These are phyloP conservation scores for Parastagonospora nodorum DNA, from an alignment of 2,329 filamentous ascomycete species.

Conservation along the genomic window DNA sequence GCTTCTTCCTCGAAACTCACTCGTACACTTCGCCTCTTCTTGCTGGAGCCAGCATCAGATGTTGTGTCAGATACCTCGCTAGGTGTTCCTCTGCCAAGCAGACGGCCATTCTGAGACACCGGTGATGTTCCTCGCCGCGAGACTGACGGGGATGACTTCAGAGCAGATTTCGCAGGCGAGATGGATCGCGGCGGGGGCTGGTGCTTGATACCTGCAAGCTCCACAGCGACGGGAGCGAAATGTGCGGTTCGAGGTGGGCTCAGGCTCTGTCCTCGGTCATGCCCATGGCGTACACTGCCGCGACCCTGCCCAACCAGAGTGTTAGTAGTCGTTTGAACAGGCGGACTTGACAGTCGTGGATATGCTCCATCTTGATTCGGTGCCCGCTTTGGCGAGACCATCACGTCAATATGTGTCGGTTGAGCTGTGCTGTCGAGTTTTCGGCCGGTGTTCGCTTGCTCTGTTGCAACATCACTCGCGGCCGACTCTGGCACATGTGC, in stretches of 20 bases:
- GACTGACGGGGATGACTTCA: constrained; percentile 68
- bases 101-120: constrained; percentile 59
- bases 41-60: constrained; percentile 49
- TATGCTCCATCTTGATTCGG: constrained; percentile 35
- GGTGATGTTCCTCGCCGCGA: constrained; percentile 50
- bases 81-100: constrained; percentile 48
- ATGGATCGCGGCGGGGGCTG: constrained; percentile 72
- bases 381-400: constrained; percentile 24
- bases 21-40: constrained; percentile 64
- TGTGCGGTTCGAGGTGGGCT: constrained; percentile 72
- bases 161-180: constrained; percentile 76
- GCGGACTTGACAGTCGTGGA: constrained; percentile 22
- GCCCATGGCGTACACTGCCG: constrained; percentile 25
- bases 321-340: constrained; percentile 9
- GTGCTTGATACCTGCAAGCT: constrained; percentile 62
- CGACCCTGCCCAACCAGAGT: constrained; percentile 11
- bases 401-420: constrained; percentile 8
- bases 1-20: constrained; percentile 82
- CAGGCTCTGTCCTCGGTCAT: constrained; percentile 42
- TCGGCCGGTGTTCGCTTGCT: constrained; percentile 24
- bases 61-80: constrained; percentile 63
- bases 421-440: constrained; percentile 19
- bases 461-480: background rate
- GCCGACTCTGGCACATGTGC: constrained; percentile 1
- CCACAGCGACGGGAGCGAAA: constrained; percentile 64